phyloP scores from a whole-genome alignment of 805 yeast species.

The Zygosaccharomyces gambellarensis region DNA sequence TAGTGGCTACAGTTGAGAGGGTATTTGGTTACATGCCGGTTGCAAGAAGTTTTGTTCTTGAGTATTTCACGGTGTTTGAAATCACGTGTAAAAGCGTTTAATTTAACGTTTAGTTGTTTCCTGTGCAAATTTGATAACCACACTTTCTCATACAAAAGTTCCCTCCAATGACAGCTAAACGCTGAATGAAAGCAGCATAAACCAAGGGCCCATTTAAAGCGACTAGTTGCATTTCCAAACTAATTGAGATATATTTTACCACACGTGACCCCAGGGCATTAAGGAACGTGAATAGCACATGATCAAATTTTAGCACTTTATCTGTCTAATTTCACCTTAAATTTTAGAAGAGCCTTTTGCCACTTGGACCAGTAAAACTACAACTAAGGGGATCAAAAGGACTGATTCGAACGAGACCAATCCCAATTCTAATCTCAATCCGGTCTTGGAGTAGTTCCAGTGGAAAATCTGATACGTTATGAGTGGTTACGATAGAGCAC shows the following conservation, averaged over 20 bases:
- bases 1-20: background rate
- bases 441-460: background rate
- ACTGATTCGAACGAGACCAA: no score
- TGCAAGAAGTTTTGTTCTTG: background rate
- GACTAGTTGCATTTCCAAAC: no score
- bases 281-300: background rate
- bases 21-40: background rate
- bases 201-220: no score
- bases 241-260: no score
- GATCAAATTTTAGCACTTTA: background rate
- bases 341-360: constrained; percentile 3
- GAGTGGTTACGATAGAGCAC: constrained; percentile 99
- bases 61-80: no score
- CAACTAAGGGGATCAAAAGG: background rate
- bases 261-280: background rate
- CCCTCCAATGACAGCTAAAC: no score
- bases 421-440: no score
- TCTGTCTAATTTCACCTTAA: background rate
- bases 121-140: no score
- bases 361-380: background rate
- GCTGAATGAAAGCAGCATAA: no score
- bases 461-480: constrained; percentile 35
- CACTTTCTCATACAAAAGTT: no score
- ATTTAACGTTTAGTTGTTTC: background rate
- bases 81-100: background rate